These are phyloP conservation scores for Bipolaris gigantea DNA, from an alignment of 2,329 filamentous ascomycete species.

Conservation along the genomic window DNA sequence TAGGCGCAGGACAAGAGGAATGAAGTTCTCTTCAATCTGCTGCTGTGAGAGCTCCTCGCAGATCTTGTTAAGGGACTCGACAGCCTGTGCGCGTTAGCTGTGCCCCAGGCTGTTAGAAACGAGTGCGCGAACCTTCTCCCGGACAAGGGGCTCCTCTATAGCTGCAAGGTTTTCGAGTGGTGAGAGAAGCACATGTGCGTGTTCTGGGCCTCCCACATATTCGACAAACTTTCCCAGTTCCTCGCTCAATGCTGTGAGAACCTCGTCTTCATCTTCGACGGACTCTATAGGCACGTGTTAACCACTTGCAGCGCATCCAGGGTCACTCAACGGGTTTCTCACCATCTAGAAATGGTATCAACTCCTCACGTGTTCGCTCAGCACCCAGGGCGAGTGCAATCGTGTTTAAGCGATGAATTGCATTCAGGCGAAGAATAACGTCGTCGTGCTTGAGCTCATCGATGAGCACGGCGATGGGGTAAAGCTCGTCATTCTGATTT, in stretches of 20 bases:
- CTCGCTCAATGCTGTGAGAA: constrained; percentile 93
- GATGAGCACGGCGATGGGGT: constrained; percentile 98
- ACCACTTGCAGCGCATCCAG: constrained; percentile 26
- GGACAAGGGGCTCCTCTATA: constrained; percentile 95
- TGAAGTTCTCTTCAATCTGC: constrained; percentile 97
- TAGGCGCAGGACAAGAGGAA: constrained; percentile 90
- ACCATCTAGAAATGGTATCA: constrained; percentile 99
- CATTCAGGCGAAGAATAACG: constrained; percentile 95
- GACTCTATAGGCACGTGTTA: constrained; percentile 67
- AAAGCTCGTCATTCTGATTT: constrained; percentile 96
- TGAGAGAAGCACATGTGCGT: constrained; percentile 93
- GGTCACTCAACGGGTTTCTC: constrained; percentile 49
- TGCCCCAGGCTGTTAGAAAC: not conserved
- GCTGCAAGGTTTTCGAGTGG: constrained; percentile 97
- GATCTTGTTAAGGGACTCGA: constrained; percentile 99
- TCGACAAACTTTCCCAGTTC: constrained; percentile 97
- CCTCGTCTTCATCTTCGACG: constrained; percentile 98
- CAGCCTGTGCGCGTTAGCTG: constrained; percentile 65
- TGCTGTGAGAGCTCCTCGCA: constrained; percentile 86
- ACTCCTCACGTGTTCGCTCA: constrained; percentile 95
- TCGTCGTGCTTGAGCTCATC: constrained; percentile 99
- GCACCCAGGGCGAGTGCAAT: constrained; percentile 95
- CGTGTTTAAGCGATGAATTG: constrained; percentile 95
- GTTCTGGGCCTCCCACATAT: constrained; percentile 92
- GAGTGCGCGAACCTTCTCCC: constrained; percentile 77